Conservation (phyloP, 139 green algal genomes). For the Ettlia oleoabundans region DNA sequence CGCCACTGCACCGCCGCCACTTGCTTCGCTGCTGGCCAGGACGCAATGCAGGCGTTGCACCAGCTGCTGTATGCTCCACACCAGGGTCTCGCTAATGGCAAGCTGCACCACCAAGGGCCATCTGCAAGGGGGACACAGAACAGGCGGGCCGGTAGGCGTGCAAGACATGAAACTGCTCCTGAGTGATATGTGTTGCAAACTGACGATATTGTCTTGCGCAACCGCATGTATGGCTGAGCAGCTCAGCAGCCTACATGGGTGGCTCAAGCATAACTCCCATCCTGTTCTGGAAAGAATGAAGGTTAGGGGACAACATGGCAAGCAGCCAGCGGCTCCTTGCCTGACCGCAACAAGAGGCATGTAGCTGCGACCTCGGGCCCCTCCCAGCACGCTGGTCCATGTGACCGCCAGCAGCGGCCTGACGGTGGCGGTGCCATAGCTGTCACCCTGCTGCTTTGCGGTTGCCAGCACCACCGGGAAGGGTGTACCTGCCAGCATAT, state of each 20-base stretch:
- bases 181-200: too few species aligned
- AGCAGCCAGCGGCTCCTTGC: neutral
- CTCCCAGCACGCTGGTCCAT: slow-evolving; percentile 45
- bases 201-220: too few species aligned
- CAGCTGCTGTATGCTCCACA: slow-evolving; percentile 65
- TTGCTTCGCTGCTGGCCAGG: slow-evolving; percentile 13
- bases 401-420: slow-evolving; percentile 46
- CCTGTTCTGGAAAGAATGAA: too few species aligned
- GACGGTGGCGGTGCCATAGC: neutral
- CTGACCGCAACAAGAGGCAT: slow-evolving; percentile 50
- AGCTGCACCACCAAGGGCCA: slow-evolving; percentile 53
- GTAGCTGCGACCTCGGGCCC: slow-evolving; percentile 57
- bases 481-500: slow-evolving; percentile 67
- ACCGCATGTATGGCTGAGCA: too few species aligned
- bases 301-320: too few species aligned
- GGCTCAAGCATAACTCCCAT: too few species aligned
- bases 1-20: slow-evolving; percentile 8
- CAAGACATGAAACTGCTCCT: too few species aligned
- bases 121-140: slow-evolving; percentile 3
- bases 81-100: slow-evolving; percentile 65
- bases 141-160: neutral
- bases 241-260: too few species aligned
- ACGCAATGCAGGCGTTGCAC: slow-evolving; percentile 43
- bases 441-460: neutral
- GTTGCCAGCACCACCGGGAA: slow-evolving; percentile 78